A percentile compares a stretch with the other conserved stretches of the same genome.
Conservation (phyloP, 2,329 filamentous ascomycete genomes). For the Fusarium euwallaceae region DNA sequence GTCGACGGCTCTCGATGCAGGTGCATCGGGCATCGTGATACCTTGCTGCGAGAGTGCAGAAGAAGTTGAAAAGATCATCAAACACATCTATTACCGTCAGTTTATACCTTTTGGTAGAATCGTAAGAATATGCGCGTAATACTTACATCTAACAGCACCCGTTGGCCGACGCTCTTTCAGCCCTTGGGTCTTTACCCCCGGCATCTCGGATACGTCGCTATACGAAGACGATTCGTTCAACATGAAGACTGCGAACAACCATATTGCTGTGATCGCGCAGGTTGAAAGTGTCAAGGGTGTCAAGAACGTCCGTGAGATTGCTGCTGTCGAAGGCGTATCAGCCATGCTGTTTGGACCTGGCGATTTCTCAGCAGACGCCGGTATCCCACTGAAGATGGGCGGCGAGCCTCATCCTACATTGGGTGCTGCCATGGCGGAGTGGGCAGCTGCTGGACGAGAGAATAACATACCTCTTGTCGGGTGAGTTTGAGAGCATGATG, state of each 20-base stretch:
- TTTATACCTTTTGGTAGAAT: background rate
- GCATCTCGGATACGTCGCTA: background rate
- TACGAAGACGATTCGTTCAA: background rate
- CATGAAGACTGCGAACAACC: background rate
- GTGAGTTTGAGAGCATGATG: background rate
- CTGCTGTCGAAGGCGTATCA: background rate
- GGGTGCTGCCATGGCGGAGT: background rate
- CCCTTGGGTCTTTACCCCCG: background rate
- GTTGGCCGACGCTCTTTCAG: constrained; percentile 1
- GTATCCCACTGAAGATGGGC: background rate
- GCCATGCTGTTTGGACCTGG: background rate
- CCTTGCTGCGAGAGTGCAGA: constrained; percentile 2
- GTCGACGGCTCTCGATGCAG: background rate
- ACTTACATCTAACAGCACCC: background rate
- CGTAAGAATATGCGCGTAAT: background rate
- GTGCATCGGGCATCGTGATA: background rate
- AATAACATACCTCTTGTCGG: background rate
- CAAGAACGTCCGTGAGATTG: background rate
- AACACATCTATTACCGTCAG: background rate
- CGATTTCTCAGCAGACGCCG: background rate
- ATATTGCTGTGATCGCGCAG: background rate
- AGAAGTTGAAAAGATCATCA: background rate
- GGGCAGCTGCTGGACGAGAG: background rate
- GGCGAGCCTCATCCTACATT: background rate
- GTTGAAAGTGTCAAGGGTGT: background rate